phyloP scores from a whole-genome alignment of 1,139 yeast genomes.

The Nakaseomyces bracarensis region DNA sequence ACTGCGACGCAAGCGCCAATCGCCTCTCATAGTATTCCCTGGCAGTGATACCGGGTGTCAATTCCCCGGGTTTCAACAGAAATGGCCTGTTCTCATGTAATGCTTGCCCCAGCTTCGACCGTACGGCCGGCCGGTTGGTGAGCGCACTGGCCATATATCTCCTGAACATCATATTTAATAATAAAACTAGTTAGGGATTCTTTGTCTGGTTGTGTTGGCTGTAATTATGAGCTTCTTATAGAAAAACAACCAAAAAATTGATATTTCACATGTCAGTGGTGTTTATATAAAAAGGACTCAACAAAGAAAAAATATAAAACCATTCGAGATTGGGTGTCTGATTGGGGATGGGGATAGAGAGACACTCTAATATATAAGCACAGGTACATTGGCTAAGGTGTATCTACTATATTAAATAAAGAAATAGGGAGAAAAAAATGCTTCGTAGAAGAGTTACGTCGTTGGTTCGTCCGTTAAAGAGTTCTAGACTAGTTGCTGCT shows the following conservation, averaged over 20 bases:
- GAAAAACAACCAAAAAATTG: no score
- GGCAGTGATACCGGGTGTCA: slow-evolving; percentile 85
- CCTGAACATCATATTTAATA: background rate
- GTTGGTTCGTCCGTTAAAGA: background rate
- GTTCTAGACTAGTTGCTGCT: background rate
- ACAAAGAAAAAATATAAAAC: no score
- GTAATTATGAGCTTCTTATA: no score
- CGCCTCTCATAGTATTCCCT: slow-evolving; percentile 73
- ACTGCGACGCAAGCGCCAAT: slow-evolving; percentile 41
- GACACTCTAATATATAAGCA: no score
- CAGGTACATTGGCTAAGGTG: no score
- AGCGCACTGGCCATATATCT: slow-evolving; percentile 1
- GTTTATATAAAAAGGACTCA: no score
- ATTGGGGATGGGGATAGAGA: no score
- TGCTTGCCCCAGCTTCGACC: slow-evolving; percentile 65
- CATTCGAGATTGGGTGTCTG: no score
- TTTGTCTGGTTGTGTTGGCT: no score
- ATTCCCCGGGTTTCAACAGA: slow-evolving; percentile 60
- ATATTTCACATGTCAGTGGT: no score
- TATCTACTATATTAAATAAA: no score
- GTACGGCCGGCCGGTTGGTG: slow-evolving; percentile 15
- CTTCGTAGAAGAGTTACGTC: background rate
- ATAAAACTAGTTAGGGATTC: no score
- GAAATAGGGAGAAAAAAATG: background rate
- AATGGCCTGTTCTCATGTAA: slow-evolving; percentile 78